Evolutionary conservation across 75 land plant species (phyloP), one percentile per base, ranked within the genome.

Genomic region (Picea sitchensis): DNA sequence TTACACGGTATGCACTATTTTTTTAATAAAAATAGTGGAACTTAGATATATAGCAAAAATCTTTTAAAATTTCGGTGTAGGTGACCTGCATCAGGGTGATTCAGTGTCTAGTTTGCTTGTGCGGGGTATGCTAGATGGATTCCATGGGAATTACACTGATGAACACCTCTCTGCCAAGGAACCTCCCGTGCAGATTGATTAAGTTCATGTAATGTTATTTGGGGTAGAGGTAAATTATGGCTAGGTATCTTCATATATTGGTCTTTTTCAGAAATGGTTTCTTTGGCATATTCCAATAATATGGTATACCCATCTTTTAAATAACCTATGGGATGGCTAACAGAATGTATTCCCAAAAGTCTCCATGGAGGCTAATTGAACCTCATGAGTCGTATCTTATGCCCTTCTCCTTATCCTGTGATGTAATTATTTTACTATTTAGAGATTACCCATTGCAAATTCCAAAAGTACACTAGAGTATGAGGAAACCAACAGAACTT

Each of bases 1-100:
- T 76, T 95, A 90, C 82, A 86, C 91, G 99, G 99, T 95, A 77
- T 64, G 85, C 56, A 41, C 9, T 21, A 72, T 61, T 20, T n/a
- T 61, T 61, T 38, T 78, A 78, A 9, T 36, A 12, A 38, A 77
- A 30, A 36, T 59, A 18, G 0, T 51, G 56, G 32, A 38, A 14
- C 47, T 64, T 26, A 51, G 56, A 51, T 51, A 51, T 51, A 51
- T 51, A 51, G 56, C 56, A 51, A 51, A 51, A 8, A 9, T 51
- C 1, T 9, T 41, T 8, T 11, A 26, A 30, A 14, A 51, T 23
- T 23, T 64, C 31, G 31, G 31, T 30, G 3, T 30, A 64, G 67
- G 32, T 64, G 36, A 7, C 31, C 67, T 64, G 32, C 30, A 64
- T 64, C 32, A 30, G 12, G 71, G 5, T 44, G 23, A 71, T 71